Conservation (phyloP, 441 rosid genomes). For the Erysimum pusillum region DNA sequence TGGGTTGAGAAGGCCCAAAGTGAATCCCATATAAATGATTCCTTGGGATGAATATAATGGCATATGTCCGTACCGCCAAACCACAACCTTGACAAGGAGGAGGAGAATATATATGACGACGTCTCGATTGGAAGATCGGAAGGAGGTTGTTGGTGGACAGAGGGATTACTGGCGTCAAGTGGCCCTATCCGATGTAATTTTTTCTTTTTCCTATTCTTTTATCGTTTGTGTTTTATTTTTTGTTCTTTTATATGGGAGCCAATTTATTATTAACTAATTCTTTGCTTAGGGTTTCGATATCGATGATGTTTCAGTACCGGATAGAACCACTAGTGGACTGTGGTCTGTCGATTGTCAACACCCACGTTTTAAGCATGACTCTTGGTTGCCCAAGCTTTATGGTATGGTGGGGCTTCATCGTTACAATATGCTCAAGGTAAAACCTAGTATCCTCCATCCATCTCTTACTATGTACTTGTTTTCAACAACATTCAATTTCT, state of each 20-base stretch:
- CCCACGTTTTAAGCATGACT: not conserved
- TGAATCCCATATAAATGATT: not conserved
- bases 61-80: not conserved
- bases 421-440: constrained; percentile 19
- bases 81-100: not conserved
- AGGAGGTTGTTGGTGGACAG: not conserved
- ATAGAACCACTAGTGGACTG: not conserved
- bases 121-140: not conserved
- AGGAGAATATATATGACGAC: not conserved
- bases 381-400: not conserved
- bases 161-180: not conserved
- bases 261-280: not conserved
- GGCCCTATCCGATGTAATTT: not conserved
- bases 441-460: not conserved
- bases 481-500: too few species aligned
- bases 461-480: not conserved
- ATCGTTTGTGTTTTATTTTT: not conserved
- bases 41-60: not conserved
- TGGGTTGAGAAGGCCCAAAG: not conserved
- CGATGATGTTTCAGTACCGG: not conserved
- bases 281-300: constrained; percentile 20
- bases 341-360: not conserved
- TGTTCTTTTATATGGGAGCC: not conserved
- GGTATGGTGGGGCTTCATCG: constrained; percentile 10
- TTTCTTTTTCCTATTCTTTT: not conserved